These are phyloP conservation scores for Neurospora sp. DNA, from an alignment of 495 filamentous ascomycete species.

Conservation along the genomic window DNA sequence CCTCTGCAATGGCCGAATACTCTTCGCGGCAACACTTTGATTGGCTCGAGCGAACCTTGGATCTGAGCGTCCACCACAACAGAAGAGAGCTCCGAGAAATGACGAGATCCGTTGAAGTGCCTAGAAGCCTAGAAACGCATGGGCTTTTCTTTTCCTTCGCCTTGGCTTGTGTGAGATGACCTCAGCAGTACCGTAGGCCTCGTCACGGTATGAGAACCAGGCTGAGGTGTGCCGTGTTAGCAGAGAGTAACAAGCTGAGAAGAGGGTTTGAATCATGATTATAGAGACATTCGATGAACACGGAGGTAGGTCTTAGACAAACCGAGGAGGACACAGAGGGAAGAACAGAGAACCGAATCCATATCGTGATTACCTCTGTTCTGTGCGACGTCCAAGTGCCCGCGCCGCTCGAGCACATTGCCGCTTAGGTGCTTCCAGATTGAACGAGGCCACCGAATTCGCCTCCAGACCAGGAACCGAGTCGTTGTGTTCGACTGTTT, in stretches of 20 bases:
- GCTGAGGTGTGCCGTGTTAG: too few species aligned
- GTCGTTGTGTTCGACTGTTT: not conserved
- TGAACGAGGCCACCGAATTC: not conserved
- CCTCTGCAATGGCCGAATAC: constrained; percentile 7
- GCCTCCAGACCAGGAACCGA: not conserved
- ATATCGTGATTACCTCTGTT: not conserved
- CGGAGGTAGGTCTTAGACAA: not conserved
- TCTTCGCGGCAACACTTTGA: not conserved
- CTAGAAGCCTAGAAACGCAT: not conserved
- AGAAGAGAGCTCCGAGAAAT: not conserved
- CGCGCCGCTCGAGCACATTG: not conserved
- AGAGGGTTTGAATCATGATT: not conserved
- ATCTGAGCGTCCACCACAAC: not conserved
- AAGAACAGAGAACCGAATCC: not conserved
- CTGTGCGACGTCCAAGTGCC: not conserved
- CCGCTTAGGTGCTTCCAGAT: not conserved
- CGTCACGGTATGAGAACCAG: too few species aligned
- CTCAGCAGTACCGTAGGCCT: not conserved
- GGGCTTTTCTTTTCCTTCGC: not conserved
- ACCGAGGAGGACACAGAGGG: not conserved
- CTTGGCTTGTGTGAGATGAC: not conserved
- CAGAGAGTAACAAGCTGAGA: not conserved
- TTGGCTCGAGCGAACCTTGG: not conserved
- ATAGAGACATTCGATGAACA: not conserved
- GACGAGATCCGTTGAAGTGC: not conserved